Percentiles rank a stretch among this genome's conserved stretches.
phyloP scores from a whole-genome alignment of 768 basidiomycete genomes.

The Grammothele lineata region DNA sequence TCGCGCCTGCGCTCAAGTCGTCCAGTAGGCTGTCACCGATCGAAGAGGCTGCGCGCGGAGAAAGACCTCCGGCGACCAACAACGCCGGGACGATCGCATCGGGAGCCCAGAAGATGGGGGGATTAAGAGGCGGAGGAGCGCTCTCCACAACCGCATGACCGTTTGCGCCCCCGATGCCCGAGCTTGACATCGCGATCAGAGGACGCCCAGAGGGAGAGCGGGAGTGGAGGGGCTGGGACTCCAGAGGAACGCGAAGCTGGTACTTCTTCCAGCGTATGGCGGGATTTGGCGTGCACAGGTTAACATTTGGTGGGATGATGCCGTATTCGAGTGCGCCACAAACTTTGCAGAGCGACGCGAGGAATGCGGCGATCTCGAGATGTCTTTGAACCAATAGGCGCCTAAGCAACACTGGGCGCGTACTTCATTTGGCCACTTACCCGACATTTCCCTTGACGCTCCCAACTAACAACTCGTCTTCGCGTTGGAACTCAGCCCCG shows the following conservation, averaged over 20 bases:
- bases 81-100: slow-evolving; percentile 22
- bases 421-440: slow-evolving; percentile 22
- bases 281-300: slow-evolving; percentile 32
- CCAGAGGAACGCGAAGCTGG: slow-evolving; percentile 32
- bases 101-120: neutral
- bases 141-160: slow-evolving; percentile 38
- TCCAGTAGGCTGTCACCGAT: neutral
- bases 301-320: slow-evolving; percentile 38
- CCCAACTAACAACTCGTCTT: slow-evolving; percentile 34
- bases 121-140: slow-evolving; percentile 14
- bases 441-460: slow-evolving; percentile 47
- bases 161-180: slow-evolving; percentile 42
- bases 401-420: neutral
- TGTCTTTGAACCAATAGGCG: slow-evolving; percentile 23
- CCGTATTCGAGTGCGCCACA: slow-evolving; percentile 33
- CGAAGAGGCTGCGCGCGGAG: slow-evolving; percentile 20
- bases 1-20: no score
- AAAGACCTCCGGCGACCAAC: slow-evolving; percentile 33
- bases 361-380: slow-evolving; percentile 40
- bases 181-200: slow-evolving; percentile 38
- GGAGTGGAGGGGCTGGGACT: slow-evolving; percentile 23
- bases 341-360: slow-evolving; percentile 42
- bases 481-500: slow-evolving; percentile 33
- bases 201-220: slow-evolving; percentile 21
- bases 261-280: slow-evolving; percentile 37